Evolutionary conservation across 2,329 filamentous ascomycete genomes (phyloP), one percentile per base, ranked within the genome.

Genomic region (Monosporascus sp.): DNA sequence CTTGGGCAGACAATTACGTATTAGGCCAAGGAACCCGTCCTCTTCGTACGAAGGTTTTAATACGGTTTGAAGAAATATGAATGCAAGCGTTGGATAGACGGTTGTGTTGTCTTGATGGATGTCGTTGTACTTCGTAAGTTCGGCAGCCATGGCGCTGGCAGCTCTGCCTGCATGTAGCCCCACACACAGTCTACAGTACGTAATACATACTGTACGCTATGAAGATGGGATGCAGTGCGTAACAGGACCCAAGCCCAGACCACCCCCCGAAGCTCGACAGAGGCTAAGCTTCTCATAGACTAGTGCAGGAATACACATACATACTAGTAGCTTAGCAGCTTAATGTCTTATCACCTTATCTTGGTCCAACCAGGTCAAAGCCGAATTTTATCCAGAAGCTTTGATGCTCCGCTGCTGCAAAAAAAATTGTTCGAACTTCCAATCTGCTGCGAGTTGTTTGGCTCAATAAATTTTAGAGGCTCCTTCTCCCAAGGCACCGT

Each of bases 381-480:
- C 43, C 43, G 43, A 46, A 46, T 22, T 46, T 46, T 46, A 26
- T 17, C 43, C 43, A 46, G 43, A 4, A 31, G 40, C 43, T 27
- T 31, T 2, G 22, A 26, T 17, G 43, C 43, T 46, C 57, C 49
- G 56, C 58, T 59, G 53, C 61, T 63, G 58, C 55, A 60, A 65
- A 68, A 74, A 75, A 75, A 74, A 70, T 67, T 70, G 63, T 70
- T 74, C 66, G 65, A 70, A 60, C 65, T 69, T 64, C 26, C 43
- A 6, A 17, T 31, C 24, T 11, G 31, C 52, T 63, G 59, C 62
- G 9, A 63, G 60, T 57, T 59, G 54, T 52, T 63, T 61, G 60
- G 58, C 56, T 70, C 65, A 74, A 74, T 35, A 35, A 74, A 72
- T 72, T 74, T 74, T 73, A 43, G 19, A 43, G 40, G 40, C 9